Evolutionary conservation across 768 basidiomycete species (phyloP).

Genomic region (Kwoniella newhampshirensis): DNA sequence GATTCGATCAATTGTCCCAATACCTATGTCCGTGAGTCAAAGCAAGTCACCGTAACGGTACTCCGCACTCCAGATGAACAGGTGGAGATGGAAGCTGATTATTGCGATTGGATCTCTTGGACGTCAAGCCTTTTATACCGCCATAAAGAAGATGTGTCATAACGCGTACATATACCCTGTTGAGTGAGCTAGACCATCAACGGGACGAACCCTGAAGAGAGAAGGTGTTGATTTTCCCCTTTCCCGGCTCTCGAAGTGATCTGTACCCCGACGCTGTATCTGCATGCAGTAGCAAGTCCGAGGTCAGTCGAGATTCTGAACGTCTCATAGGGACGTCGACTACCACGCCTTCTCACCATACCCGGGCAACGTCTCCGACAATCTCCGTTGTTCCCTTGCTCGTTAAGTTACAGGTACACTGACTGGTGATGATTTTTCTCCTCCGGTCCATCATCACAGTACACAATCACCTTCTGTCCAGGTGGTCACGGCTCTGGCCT

Average conservation of each 20-base stretch:
- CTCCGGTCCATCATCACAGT: conserved; percentile 9
- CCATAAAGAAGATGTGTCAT: conserved; percentile 18
- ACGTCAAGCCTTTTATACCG: conserved; percentile 22
- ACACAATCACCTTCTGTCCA: conserved; percentile 29
- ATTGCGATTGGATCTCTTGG: neutral
- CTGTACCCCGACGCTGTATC: conserved; percentile 1
- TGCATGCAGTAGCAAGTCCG: neutral
- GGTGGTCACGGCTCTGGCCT: conserved; percentile 23
- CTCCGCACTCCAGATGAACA: neutral
- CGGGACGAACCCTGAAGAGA: neutral
- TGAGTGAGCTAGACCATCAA: conserved; percentile 21
- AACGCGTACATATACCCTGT: conserved; percentile 24
- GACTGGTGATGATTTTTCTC: too few relatives aligned
- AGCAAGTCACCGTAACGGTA: too few relatives aligned
- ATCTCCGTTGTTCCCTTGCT: neutral
- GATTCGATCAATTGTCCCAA: conserved; percentile 9
- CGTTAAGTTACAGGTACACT: neutral
- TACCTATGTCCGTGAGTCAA: conserved; percentile 18
- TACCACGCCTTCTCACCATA: too few relatives aligned
- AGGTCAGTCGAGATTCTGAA: too few relatives aligned
- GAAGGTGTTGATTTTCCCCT: neutral
- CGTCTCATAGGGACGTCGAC: too few relatives aligned
- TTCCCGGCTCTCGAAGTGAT: neutral
- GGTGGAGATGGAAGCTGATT: neutral
- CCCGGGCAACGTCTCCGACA: neutral